Percentiles rank a stretch among this genome's conserved stretches.
phyloP scores from a whole-genome alignment of 1,284 basidiomycete genomes.

The Moniliella sp. region DNA sequence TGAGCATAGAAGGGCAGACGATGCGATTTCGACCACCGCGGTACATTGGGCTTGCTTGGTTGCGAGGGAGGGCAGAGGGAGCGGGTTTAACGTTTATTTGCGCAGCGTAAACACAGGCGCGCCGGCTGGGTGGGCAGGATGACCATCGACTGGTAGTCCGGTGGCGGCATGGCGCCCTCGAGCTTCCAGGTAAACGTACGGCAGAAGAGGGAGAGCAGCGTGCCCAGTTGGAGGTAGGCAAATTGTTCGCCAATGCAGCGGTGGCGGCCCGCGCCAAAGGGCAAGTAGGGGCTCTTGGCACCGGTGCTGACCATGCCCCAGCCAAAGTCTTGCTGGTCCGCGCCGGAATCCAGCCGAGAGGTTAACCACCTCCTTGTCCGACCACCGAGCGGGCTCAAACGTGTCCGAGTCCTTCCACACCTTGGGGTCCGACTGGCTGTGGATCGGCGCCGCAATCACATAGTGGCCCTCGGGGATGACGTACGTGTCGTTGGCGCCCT shows the following conservation, averaged over 20 bases:
- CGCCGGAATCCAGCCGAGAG: conserved; percentile 52
- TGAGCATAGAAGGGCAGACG: no score
- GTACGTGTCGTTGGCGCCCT: conserved; percentile 36
- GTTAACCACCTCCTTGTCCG: conserved; percentile 35
- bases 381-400: conserved; percentile 72
- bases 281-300: conserved; percentile 48
- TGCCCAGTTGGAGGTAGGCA: conserved; percentile 78
- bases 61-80: no score
- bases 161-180: conserved; percentile 46
- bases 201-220: conserved; percentile 57
- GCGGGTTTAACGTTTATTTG: no score
- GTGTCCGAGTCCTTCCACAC: conserved; percentile 45
- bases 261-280: conserved; percentile 76
- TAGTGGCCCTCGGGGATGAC: conserved; percentile 77
- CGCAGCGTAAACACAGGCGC: no score
- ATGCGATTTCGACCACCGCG: no score
- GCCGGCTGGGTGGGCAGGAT: conserved; percentile 46
- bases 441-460: conserved; percentile 69
- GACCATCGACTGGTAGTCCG: conserved; percentile 66
- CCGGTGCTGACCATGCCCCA: conserved; percentile 50
- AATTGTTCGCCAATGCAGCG: conserved; percentile 92
- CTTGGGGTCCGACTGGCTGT: conserved; percentile 64
- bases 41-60: no score
- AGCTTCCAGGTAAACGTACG: conserved; percentile 56
- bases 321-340: conserved; percentile 74